A percentile compares a stretch with the other conserved stretches of the same genome.
phyloP scores from a whole-genome alignment of 2,329 filamentous ascomycete species.

The Xylaria sp. region DNA sequence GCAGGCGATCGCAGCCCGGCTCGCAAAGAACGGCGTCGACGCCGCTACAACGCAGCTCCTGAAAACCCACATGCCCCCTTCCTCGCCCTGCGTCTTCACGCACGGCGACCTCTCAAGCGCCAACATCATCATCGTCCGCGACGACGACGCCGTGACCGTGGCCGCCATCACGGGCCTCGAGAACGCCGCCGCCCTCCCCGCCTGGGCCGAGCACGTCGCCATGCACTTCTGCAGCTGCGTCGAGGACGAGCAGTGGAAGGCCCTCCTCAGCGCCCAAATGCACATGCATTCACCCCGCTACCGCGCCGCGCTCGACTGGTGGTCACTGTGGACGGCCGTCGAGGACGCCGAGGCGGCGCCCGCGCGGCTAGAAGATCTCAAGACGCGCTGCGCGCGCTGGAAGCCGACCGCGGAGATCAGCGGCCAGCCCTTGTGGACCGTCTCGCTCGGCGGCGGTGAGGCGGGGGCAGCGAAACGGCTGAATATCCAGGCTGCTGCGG shows the following conservation, averaged over 20 bases:
- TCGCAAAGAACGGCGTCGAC: conserved; percentile 29
- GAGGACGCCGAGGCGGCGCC: conserved; percentile 23
- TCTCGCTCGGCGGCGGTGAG: conserved; percentile 23
- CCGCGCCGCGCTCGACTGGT: conserved; percentile 42
- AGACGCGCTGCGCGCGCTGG: conserved; percentile 41
- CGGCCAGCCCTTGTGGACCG: conserved; percentile 26
- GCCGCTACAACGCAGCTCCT: conserved; percentile 32
- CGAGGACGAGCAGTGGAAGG: conserved; percentile 47
- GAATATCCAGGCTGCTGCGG: conserved; percentile 17
- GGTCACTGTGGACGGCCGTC: conserved; percentile 41
- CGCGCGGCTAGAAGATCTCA: conserved; percentile 33
- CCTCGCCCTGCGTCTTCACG: conserved; percentile 42
- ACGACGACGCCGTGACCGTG: conserved; percentile 34
- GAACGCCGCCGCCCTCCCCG: conserved; percentile 42
- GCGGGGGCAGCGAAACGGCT: neutral
- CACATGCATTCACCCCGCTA: conserved; percentile 37
- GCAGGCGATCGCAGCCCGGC: conserved; percentile 30
- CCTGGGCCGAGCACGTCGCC: conserved; percentile 43
- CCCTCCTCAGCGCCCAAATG: conserved; percentile 39
- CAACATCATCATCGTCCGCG: conserved; percentile 44
- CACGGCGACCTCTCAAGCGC: conserved; percentile 45
- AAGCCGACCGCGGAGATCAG: conserved; percentile 32
- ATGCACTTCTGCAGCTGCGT: conserved; percentile 43
- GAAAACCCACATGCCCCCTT: conserved; percentile 41
- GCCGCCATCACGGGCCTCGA: conserved; percentile 45